Evolutionary conservation across 208 protist species (phyloP), one percentile per base, ranked within the genome.

Genomic region (Acanthamoeba triangularis): DNA sequence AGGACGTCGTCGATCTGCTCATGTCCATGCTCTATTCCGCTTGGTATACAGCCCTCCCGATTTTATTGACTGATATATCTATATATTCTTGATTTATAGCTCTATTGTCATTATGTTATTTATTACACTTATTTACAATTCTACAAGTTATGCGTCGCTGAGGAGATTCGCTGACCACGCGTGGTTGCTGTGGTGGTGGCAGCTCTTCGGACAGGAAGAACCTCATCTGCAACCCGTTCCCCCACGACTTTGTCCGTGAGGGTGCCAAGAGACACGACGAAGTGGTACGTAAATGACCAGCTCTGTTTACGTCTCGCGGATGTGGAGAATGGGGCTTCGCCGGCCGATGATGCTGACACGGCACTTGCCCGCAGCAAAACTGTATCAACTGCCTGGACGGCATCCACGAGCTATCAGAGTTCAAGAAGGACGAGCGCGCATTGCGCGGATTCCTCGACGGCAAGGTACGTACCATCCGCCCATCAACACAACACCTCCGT

Each of bases 201-300:
- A 88, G 80, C 52, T 88, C 80, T 28, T 88, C 80, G 20, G 37
- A 74, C 7, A 41, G 87, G 54, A 93, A 56, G 28, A 56, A 76
- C 61, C 87, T 93, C n/a, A 93, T 93, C 23, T 93, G 54, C 30
- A 61, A 49, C 65, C 87, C 87, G 20, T 93, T 93, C 63, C 87
- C 87, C 7, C 87, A 13, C 16, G 87, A 76, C 41, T 78, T 93
- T 35, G 63, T 63, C 28, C 49, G 25, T 47, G 80, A 88, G 18
- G 20, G 8, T 0, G 25, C 11, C 25, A 88, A 88, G 80, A n/a
- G 80, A 63, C 52, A 65, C 49, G 44, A 56, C 52, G 80, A 88
- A 35, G 80, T 88, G 80, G 80, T 88, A 41, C 35, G 80, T 28
- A 18, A 8, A 28, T 13, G 4, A 16, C 56, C 59, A 3, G 6